These are phyloP conservation scores for Flagelloscypha sp. DNA, from an alignment of 768 basidiomycete species.

Conservation along the genomic window DNA sequence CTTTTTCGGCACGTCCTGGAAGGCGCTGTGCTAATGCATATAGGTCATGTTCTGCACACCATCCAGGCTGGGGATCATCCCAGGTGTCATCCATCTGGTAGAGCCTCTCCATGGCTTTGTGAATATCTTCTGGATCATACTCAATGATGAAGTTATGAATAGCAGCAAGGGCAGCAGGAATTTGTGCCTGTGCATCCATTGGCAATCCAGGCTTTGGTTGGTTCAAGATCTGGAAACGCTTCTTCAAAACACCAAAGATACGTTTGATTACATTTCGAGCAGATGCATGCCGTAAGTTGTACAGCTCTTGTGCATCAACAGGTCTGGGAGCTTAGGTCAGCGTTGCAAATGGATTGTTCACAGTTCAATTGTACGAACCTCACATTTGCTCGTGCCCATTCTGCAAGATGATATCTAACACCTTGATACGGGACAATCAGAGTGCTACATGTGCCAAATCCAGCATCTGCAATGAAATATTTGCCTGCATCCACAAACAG, in stretches of 20 bases:
- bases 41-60: too few relatives aligned
- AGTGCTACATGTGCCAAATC: slow-evolving; percentile 17
- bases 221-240: slow-evolving; percentile 7
- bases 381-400: too few relatives aligned
- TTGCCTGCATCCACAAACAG: slow-evolving; percentile 16
- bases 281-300: slow-evolving; percentile 13
- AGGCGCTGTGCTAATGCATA: too few relatives aligned
- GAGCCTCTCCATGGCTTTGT: too few relatives aligned
- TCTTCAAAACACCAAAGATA: slow-evolving; percentile 13
- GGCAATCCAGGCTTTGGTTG: slow-evolving; percentile 13
- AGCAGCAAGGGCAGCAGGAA: slow-evolving; percentile 18
- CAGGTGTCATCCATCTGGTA: too few relatives aligned
- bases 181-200: slow-evolving; percentile 18
- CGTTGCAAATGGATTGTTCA: too few relatives aligned
- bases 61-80: too few relatives aligned
- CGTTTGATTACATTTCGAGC: slow-evolving; percentile 10
- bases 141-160: slow-evolving; percentile 25
- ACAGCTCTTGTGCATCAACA: too few relatives aligned
- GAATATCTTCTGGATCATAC: slow-evolving; percentile 17
- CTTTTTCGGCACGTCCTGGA: background rate
- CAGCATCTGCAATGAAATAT: slow-evolving; percentile 26
- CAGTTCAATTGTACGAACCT: too few relatives aligned
- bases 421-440: slow-evolving; percentile 22
- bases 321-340: too few relatives aligned
- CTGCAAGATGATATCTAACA: slow-evolving; percentile 24